Conservation (phyloP, 306 rosid species). For the Cicer pinnatifidum region DNA sequence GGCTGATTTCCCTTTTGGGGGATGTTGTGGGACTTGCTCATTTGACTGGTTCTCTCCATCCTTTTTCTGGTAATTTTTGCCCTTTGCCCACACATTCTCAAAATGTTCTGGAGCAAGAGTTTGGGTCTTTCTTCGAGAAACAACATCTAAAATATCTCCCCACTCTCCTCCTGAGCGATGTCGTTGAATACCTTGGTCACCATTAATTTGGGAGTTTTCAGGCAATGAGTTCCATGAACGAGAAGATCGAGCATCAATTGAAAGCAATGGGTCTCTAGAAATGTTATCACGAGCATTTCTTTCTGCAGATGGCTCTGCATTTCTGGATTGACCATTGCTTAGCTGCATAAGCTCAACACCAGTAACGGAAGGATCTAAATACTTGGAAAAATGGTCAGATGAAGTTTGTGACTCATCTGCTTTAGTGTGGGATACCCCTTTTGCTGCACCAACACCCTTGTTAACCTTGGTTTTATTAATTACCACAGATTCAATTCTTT, state of each 20-base stretch:
- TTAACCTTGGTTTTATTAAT: conserved; percentile 69
- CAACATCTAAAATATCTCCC: conserved; percentile 84
- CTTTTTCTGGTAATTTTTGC: conserved; percentile 70
- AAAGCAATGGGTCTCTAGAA: conserved; percentile 85
- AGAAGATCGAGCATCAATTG: conserved; percentile 69
- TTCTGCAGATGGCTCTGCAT: conserved; percentile 45
- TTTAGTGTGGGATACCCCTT: conserved; percentile 56
- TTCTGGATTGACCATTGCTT: conserved; percentile 62
- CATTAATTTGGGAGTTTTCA: conserved; percentile 53
- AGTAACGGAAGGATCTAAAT: conserved; percentile 80
- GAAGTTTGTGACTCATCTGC: conserved; percentile 59
- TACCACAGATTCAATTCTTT: conserved; percentile 81
- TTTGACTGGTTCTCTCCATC: conserved; percentile 58
- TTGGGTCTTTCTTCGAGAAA: conserved; percentile 84
- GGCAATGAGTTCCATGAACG: conserved; percentile 75
- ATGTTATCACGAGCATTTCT: conserved; percentile 52
- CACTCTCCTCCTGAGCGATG: conserved; percentile 78
- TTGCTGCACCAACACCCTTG: conserved; percentile 50
- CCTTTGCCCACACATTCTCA: conserved; percentile 93
- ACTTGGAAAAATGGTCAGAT: conserved; percentile 64
- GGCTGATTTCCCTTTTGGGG: conserved; percentile 52
- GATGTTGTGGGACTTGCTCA: conserved; percentile 56
- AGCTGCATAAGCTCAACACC: conserved; percentile 94
- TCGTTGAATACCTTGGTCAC: conserved; percentile 56
- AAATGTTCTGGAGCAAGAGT: conserved; percentile 97